A percentile compares a stretch with the other conserved stretches of the same genome.
Evolutionary conservation across 768 basidiomycete genomes (phyloP).

Genomic region (Cyathus striatus): DNA sequence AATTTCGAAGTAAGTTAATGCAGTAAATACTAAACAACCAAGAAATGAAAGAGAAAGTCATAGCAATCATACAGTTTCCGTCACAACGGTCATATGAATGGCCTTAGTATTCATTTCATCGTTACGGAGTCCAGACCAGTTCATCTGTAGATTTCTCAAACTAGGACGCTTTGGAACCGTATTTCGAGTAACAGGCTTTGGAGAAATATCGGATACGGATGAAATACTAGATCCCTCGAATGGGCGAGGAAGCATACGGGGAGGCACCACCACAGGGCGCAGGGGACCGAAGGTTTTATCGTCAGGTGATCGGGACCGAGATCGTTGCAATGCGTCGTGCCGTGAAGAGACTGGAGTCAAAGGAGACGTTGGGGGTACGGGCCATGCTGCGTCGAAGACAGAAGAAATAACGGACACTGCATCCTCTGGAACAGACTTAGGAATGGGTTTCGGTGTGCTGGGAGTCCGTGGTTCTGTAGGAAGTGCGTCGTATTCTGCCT

Average conservation of each 20-base stretch:
- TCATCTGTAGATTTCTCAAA: background rate
- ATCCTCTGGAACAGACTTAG: background rate
- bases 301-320: constrained; percentile 2
- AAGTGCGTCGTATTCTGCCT: background rate
- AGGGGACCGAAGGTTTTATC: background rate
- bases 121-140: background rate
- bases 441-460: background rate
- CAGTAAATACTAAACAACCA: too few species aligned
- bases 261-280: background rate
- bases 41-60: background rate
- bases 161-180: constrained; percentile 2
- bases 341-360: background rate
- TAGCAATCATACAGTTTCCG: background rate
- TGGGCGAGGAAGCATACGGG: background rate
- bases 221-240: constrained; percentile 3
- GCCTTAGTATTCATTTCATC: background rate
- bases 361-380: background rate
- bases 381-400: background rate
- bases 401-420: background rate
- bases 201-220: background rate
- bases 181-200: background rate
- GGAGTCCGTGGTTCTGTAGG: background rate
- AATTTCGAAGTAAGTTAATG: too few species aligned
- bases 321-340: background rate
- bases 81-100: constrained; percentile 2